phyloP scores from a whole-genome alignment of 495 filamentous ascomycete species.

The Podospora bellae-mahoneyi region DNA sequence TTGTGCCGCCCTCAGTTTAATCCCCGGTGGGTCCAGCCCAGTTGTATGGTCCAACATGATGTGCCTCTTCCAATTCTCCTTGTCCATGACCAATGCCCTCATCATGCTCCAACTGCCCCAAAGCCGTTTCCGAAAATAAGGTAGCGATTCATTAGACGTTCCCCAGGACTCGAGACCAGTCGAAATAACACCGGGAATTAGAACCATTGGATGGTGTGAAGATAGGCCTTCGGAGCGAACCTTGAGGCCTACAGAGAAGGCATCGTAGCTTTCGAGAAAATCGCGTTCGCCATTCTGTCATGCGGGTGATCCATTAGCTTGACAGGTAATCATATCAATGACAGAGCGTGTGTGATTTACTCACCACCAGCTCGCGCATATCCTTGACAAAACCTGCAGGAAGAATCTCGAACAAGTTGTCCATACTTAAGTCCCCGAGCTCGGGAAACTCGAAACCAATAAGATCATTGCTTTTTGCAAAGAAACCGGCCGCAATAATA shows the following conservation, averaged over 20 bases:
- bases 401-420: constrained; percentile 74
- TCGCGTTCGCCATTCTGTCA: constrained; percentile 76
- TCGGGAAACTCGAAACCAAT: constrained; percentile 79
- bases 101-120: constrained; percentile 99
- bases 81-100: constrained; percentile 86
- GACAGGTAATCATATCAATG: constrained; percentile 61
- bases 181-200: constrained; percentile 97
- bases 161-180: constrained; percentile 97
- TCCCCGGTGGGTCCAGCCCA: constrained; percentile 84
- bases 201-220: constrained; percentile 87
- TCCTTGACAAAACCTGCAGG: constrained; percentile 79
- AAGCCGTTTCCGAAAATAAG: constrained; percentile 87
- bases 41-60: constrained; percentile 93
- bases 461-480: constrained; percentile 78
- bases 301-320: constrained; percentile 25
- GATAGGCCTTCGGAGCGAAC: constrained; percentile 74
- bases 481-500: constrained; percentile 73
- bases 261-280: constrained; percentile 78
- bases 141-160: constrained; percentile 71
- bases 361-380: constrained; percentile 76
- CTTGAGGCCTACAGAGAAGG: constrained; percentile 83
- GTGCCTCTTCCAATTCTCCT: constrained; percentile 90
- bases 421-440: constrained; percentile 77
- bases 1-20: constrained; percentile 91
- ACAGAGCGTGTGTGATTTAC: constrained; percentile 9